Base-by-base conservation (phyloP, 1,139 yeast species). In the Suhomyces yuchorum region DNA sequence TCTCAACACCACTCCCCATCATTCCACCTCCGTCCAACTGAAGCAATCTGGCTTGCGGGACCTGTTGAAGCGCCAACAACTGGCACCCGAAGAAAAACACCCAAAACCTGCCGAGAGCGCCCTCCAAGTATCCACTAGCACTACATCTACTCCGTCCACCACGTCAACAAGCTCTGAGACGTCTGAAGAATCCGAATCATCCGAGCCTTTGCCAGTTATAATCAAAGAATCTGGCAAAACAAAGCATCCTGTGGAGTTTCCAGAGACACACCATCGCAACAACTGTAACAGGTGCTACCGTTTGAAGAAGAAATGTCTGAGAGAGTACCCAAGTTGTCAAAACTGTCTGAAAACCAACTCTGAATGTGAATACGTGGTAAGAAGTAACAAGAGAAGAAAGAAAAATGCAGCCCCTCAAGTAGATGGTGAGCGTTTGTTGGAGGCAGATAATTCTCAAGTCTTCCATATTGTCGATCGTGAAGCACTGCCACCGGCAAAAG, bases 251-350 rank as follows among this genome's bases (percentile, higher is more conserved):
- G 46, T 57, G 11, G 67, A 62, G 45, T 49, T 49, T 22, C 62
- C 65, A 7, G 59, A 57, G 6, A 66, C 67, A 14, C 73, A 66
- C 48, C 73, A 67, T 46, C 60, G 69, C 8, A 66, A 63, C 50
- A 72, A 71, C 60, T 73, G 80, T 52, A 70, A 67, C 41, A 55
- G 79, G 37, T 75, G 80, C 57, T 73, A 75, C 51, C 55, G 75
- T 32, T 60, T 73, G 47, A 75, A 75, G 63, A 75, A 74, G 54
- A 73, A 73, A 52, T 75, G 79, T 48, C 65, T 68, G 47, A 57
- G 77, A 44, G 66, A 65, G 35, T 66, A 66, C 49, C 78, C 79
- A 2, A 60, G 56, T 43, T 75, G 80, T 50, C 54, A 63, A 23
- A 68, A 71, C 52, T 75, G 80, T 53, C 47, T 46, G 19, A 68